A percentile compares a stretch with the other conserved stretches of the same genome.
Evolutionary conservation across 371 early-diverging fungal species (phyloP).

Genomic region (Apophysomyces trapeziformis): DNA sequence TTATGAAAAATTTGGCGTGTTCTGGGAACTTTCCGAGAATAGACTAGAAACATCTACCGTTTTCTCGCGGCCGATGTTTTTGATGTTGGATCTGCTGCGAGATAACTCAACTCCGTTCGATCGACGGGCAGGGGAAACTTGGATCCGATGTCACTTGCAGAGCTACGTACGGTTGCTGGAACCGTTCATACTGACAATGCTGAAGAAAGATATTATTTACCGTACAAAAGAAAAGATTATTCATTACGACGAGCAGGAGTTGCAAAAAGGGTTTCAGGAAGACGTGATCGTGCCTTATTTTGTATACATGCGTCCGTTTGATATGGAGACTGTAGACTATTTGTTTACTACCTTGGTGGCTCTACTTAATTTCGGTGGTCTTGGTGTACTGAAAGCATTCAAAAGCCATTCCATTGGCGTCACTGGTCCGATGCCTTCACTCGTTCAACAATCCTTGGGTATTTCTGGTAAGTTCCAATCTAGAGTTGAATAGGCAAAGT

Average conservation of each 20-base stretch:
- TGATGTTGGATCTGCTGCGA: constrained; percentile 71
- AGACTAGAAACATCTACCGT: constrained; percentile 43
- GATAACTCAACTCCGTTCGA: constrained; percentile 59
- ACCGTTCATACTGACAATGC: constrained; percentile 62
- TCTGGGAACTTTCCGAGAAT: constrained; percentile 71
- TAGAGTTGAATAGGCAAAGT: no score
- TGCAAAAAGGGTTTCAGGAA: constrained; percentile 19
- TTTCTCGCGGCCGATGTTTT: constrained; percentile 74
- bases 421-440: constrained; percentile 22
- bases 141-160: constrained; percentile 69
- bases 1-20: constrained; percentile 70
- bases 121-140: constrained; percentile 71
- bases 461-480: constrained; percentile 3
- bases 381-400: constrained; percentile 60
- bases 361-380: constrained; percentile 61
- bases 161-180: constrained; percentile 68
- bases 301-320: constrained; percentile 65
- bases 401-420: constrained; percentile 35
- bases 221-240: constrained; percentile 39
- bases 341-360: constrained; percentile 61
- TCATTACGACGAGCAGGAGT: constrained; percentile 46
- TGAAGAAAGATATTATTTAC: constrained; percentile 58
- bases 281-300: constrained; percentile 35
- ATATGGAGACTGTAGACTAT: constrained; percentile 70
- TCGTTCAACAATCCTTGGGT: constrained; percentile 27